A percentile compares a stretch with the other conserved stretches of the same genome.
phyloP scores from a whole-genome alignment of 2,329 filamentous ascomycete genomes.

The Dactylellina drechsleri region DNA sequence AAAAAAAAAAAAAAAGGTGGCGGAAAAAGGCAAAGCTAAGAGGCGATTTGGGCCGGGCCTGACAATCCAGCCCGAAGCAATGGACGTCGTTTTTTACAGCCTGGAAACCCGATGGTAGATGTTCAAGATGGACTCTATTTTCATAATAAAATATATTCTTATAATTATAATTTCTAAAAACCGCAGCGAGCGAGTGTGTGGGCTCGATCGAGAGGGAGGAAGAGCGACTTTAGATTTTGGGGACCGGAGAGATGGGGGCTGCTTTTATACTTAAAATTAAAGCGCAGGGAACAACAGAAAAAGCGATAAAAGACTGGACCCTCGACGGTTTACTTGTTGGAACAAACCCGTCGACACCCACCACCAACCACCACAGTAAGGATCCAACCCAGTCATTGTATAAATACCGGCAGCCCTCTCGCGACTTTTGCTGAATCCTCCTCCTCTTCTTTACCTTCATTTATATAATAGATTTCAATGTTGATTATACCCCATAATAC shows the following conservation, averaged over 20 bases:
- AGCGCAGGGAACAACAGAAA: background rate
- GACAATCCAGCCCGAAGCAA: conserved; percentile 31
- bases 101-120: conserved; percentile 4
- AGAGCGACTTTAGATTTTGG: conserved; percentile 4
- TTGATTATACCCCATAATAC: no score
- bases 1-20: conserved; percentile 15
- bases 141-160: background rate
- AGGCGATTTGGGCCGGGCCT: background rate
- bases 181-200: background rate
- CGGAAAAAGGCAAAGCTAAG: conserved; percentile 9
- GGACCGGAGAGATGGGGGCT: conserved; percentile 26
- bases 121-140: background rate
- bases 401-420: background rate
- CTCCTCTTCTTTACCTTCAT: no score
- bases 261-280: conserved; percentile 50
- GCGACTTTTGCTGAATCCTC: no score
- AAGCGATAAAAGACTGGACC: background rate
- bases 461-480: no score
- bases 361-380: conserved; percentile 18
- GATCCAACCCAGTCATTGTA: conserved; percentile 29
- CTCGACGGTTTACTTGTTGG: conserved; percentile 17
- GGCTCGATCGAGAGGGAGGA: conserved; percentile 9
- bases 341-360: conserved; percentile 22
- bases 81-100: conserved; percentile 6
- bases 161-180: conserved; percentile 5